Percentiles rank a stretch among this genome's conserved stretches.
These are phyloP conservation scores for Termitomyces sp. DNA, from an alignment of 768 basidiomycete species.

Conservation along the genomic window DNA sequence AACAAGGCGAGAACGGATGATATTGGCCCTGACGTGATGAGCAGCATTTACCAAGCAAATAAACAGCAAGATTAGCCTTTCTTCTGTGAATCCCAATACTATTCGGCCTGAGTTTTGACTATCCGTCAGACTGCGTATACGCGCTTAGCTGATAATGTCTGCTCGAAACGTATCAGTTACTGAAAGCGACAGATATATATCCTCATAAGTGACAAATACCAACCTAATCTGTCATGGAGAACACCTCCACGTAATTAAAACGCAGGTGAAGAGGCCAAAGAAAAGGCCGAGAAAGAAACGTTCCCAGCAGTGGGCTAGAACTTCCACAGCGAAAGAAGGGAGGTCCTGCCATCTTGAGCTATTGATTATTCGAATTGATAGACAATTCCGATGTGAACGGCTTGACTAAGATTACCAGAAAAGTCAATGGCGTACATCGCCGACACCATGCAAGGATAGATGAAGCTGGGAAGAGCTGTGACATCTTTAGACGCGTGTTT, in stretches of 20 bases:
- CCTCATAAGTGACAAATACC: background rate
- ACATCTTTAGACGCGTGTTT: background rate
- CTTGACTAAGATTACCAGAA: background rate
- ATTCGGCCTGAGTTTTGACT: background rate
- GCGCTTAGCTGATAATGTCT: background rate
- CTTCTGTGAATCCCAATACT: background rate
- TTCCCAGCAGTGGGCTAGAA: background rate
- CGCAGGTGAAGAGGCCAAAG: background rate
- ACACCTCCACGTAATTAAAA: background rate
- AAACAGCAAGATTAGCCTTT: background rate
- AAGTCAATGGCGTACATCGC: background rate
- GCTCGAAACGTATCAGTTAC: background rate
- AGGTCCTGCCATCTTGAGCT: background rate
- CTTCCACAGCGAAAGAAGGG: background rate
- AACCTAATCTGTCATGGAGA: background rate
- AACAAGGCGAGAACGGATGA: background rate
- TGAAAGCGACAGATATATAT: background rate
- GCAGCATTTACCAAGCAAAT: background rate
- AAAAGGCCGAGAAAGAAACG: background rate
- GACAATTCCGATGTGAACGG: slow-evolving; percentile 3
- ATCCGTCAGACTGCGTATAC: background rate
- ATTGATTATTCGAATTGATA: background rate
- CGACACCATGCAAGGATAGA: background rate
- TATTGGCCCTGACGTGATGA: background rate
- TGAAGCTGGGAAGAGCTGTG: background rate